phyloP scores from a whole-genome alignment of 768 basidiomycete species.

The Leccinum fibrillosum region DNA sequence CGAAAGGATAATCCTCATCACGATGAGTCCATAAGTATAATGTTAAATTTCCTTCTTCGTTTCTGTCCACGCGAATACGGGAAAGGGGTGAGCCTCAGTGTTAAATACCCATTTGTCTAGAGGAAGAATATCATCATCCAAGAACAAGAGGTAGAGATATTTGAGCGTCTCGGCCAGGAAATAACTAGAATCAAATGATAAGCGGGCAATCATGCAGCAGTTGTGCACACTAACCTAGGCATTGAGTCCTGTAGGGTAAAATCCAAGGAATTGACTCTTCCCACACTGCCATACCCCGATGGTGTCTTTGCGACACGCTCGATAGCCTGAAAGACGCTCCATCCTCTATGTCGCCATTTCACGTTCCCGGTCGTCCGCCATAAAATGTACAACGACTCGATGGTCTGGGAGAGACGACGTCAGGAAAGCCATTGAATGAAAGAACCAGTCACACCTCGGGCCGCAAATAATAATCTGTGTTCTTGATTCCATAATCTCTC shows the following conservation, averaged over 20 bases:
- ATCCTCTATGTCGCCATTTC: conserved; percentile 69
- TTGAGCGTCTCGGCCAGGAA: conserved; percentile 64
- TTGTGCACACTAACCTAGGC: conserved; percentile 57
- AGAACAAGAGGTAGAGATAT: conserved; percentile 71
- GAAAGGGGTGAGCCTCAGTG: conserved; percentile 77
- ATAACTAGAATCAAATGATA: conserved; percentile 32
- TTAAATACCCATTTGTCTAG: conserved; percentile 60
- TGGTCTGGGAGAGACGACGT: conserved; percentile 41
- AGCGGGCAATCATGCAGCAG: background rate
- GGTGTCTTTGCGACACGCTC: conserved; percentile 55
- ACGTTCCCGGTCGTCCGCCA: conserved; percentile 67
- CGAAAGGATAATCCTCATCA: background rate
- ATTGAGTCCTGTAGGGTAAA: conserved; percentile 49
- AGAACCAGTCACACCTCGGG: conserved; percentile 55
- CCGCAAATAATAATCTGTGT: conserved; percentile 53
- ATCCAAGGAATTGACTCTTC: conserved; percentile 43
- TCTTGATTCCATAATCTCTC: conserved; percentile 54
- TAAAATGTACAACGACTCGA: conserved; percentile 70
- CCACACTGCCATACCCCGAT: conserved; percentile 60
- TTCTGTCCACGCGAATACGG: conserved; percentile 61
- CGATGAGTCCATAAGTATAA: background rate
- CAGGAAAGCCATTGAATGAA: background rate
- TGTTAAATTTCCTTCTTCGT: conserved; percentile 44
- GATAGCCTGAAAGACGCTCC: conserved; percentile 67
- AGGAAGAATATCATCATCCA: conserved; percentile 56